Base-by-base conservation (phyloP, 495 filamentous ascomycete genomes). In the Chaetomidium leptoderma region DNA sequence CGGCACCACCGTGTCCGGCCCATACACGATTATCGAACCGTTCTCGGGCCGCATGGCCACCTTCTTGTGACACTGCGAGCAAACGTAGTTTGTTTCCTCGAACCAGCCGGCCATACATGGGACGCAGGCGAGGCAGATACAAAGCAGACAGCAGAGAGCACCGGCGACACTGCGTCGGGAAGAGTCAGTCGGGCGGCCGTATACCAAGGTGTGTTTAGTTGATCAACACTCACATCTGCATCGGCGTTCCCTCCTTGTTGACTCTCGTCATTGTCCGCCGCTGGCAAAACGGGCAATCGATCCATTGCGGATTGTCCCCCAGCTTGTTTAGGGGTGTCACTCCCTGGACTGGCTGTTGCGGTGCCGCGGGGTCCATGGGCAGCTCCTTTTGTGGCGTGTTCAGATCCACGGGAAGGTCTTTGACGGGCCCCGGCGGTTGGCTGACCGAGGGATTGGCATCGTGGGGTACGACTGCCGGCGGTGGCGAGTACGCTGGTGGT, bases 211-310 rank as follows among this genome's bases (percentile, higher is more conserved):
- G 7, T 7, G 30, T 32, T 32, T 32, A 32, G 30, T 2, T 6
- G 6, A 10, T 19, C 19, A 27, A 23, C 3, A 63, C 60, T 37
- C 58, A 71, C 71, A 63, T 50, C 47, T 72, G 69, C 62, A 64
- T 69, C 9, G 60, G 13, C n/a, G 62, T 61, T 2, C 69, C 71
- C 17, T 70, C 66, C 23, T 53, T 66, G 0, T 23, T 29, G 2
- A 60, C 40, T 2, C 36, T 48, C 3, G 65, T 68, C 55, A 43
- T 49, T 2, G 67, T 58, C 36, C 62, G 48, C 27, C 32, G 54
- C 11, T 66, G 51, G 60, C 71, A 73, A 42, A 63, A 67, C 0
- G 71, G 71, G 29, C 71, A 73, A 42, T 73, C 67, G 37, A 71
- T 72, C 54, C 49, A 69, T 6, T 64, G 46, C 3, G 64, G 60